phyloP scores from a whole-genome alignment of 2,329 filamentous ascomycete genomes.

The Fusarium liriodendri region DNA sequence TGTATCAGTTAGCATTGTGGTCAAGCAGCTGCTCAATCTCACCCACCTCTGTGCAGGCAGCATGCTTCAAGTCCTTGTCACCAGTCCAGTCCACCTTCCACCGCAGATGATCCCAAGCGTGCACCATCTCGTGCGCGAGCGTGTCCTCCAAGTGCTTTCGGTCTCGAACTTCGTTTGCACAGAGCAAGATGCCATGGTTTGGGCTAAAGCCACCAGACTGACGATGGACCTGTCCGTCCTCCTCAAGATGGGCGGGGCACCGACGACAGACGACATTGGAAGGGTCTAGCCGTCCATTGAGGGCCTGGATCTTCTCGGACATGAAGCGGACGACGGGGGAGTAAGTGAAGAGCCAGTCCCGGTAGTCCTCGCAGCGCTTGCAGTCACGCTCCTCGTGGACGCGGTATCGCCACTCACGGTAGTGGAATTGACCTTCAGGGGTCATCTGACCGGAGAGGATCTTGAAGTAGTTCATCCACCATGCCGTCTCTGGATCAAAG shows the following conservation, averaged over 20 bases:
- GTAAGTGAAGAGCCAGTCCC: constrained; percentile 86
- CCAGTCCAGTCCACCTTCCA: constrained; percentile 89
- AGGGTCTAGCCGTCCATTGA: constrained; percentile 80
- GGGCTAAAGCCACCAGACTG: constrained; percentile 86
- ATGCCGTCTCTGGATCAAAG: constrained; percentile 69
- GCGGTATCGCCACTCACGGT: constrained; percentile 80
- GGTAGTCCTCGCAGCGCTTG: constrained; percentile 81
- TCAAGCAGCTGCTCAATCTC: not conserved
- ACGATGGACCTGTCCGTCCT: constrained; percentile 70
- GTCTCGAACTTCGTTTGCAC: constrained; percentile 89
- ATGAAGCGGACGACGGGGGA: constrained; percentile 91
- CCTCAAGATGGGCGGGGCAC: constrained; percentile 71
- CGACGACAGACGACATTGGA: constrained; percentile 85
- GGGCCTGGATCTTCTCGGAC: constrained; percentile 79
- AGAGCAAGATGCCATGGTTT: constrained; percentile 88
- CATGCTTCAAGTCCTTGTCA: constrained; percentile 81
- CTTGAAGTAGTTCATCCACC: constrained; percentile 89
- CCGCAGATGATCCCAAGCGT: constrained; percentile 92
- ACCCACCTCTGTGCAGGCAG: constrained; percentile 89
- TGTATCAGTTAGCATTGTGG: not conserved
- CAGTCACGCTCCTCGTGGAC: constrained; percentile 83
- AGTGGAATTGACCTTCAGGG: constrained; percentile 75
- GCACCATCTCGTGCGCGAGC: constrained; percentile 96
- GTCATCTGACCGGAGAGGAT: constrained; percentile 81
- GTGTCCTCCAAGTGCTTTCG: constrained; percentile 90